Evolutionary conservation across 2,329 filamentous ascomycete genomes (phyloP), one percentile per base, ranked within the genome.

Genomic region (Penicillium sp.): DNA sequence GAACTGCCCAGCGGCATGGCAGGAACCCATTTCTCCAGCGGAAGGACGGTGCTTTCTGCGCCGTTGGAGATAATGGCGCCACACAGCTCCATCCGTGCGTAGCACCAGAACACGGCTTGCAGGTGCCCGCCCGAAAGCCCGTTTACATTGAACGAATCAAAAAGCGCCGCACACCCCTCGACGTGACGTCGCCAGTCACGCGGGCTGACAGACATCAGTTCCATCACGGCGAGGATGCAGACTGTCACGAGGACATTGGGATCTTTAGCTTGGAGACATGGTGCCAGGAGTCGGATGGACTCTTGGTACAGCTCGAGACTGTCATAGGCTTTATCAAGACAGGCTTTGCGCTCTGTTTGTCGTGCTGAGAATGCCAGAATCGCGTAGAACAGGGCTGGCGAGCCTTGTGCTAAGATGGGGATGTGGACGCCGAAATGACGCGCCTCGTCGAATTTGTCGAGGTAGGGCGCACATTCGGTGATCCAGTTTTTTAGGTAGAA

Each of bases 41-140:
- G 72, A 1, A 80, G 71, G 1, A 80, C 72, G 0, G 75, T 74
- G n/a, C 69, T 73, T 34, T 77, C 72, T 0, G 72, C 70, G 0
- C 73, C 73, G 13, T 67, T 68, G 0, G 76, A 78, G n/a, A 82
- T 79, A 11, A 81, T 71, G 3, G 75, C 75, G 9, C 75, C 77
- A 52, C 77, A 80, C 1, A 79, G 58, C 50, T 81, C 73, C 77
- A 80, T 80, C 13, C 78, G 70, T 0, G 76, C 77, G 53, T 78
- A 80, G 52, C 76, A 79, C 78, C 78, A 80, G 56, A 80, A 80
- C 0, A 80, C 69, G 0, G 77, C 77, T 54, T 79, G 75, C 1
- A 76, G 63, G 12, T 80, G 63, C 0, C 77, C 78, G 0, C 77
- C 77, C 1, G 70, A 68, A 0, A 77, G 67, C 0, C 78, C 78